Conservation (phyloP, 306 rosid genomes). For the Cajanus cajan region DNA sequence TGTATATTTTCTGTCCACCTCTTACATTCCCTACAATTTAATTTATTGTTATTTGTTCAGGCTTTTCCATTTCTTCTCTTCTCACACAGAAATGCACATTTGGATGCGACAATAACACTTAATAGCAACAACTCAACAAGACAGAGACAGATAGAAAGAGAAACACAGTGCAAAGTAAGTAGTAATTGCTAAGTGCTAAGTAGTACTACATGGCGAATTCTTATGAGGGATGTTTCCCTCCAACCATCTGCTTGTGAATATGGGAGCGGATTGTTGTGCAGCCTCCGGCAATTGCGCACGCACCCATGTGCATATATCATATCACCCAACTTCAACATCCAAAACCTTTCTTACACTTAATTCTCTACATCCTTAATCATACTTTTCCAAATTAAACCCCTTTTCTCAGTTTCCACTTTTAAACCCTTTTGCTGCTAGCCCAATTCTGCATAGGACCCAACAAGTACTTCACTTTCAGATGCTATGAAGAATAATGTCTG, state of each 20-base stretch:
- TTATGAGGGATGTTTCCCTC: slow-evolving; percentile 52
- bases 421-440: background rate
- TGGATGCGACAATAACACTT: slow-evolving; percentile 36
- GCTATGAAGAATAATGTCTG: background rate
- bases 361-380: background rate
- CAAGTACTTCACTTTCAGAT: background rate
- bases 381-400: background rate
- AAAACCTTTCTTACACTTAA: background rate
- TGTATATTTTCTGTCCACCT: too few species aligned
- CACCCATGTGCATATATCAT: slow-evolving; percentile 35
- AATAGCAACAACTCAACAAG: slow-evolving; percentile 57
- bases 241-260: slow-evolving; percentile 61
- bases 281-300: slow-evolving; percentile 50
- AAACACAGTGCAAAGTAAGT: background rate
- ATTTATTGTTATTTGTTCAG: background rate
- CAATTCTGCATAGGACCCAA: background rate
- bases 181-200: background rate
- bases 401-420: background rate
- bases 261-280: slow-evolving; percentile 41
- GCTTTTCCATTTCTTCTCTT: background rate
- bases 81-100: background rate
- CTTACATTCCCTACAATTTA: slow-evolving; percentile 37
- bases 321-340: too few species aligned
- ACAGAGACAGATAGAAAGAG: slow-evolving; percentile 40
- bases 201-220: background rate